Evolutionary conservation across 2,329 filamentous ascomycete species (phyloP), one percentile per base, ranked within the genome.

Genomic region (Tolypocladium capitatum): DNA sequence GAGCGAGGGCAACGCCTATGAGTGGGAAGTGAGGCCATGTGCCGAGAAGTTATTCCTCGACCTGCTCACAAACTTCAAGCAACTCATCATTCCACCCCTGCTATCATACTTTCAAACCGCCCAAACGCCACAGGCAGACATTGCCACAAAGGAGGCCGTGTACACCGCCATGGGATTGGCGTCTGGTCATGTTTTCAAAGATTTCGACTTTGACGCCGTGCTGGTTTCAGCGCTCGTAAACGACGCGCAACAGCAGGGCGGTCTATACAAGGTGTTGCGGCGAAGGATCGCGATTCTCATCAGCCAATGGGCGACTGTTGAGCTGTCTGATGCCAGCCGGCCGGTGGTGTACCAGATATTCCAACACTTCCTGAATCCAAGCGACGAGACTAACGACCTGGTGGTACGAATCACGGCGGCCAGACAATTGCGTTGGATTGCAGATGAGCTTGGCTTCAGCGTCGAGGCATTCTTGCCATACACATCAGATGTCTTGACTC

Each of bases 41-140:
- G 84, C 92, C 0, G 92, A 98, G 65, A 94, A 90, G 64, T 74
- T 98, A 14, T 95, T 97, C 65, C 74, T 96, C 55, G 90, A 96
- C 58, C 77, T 98, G 18, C 79, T 95, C 51, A 86, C 87, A 51
- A 83, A 94, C 67, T 94, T 87, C 74, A 95, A 92, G 66, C 72
- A 83, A 43, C 72, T 94, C 28, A 76, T 97, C 35, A 78, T 87
- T 10, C 78, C 84, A 42, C 89, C 88, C 16, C 70, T 98, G 28
- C 70, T 97, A 41, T 74, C 77, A 44, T 94, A 96, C 55, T 96
- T 97, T 62, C 75, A 84, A 53, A 81, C 80, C 8, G 85, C 89
- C 47, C 82, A 86, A 50, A 78, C 79, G 69, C 73, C 76, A 6
- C 60, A 74, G 31, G 63, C 70, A 11, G 81, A 92, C 53, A 76